Base-by-base conservation (phyloP, 441 rosid species). In the Croton laevigatus region DNA sequence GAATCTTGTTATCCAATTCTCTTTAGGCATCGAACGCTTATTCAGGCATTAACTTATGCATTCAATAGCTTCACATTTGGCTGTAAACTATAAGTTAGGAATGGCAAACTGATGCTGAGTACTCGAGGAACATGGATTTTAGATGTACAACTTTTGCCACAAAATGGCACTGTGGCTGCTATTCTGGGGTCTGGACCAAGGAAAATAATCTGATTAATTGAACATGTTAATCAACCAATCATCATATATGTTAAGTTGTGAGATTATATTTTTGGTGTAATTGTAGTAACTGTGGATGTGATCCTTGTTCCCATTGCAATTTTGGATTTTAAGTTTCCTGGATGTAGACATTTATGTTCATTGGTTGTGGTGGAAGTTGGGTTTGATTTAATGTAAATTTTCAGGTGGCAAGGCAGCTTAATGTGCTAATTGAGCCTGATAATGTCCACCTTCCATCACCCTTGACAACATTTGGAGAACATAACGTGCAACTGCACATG, bases 401-500 rank as follows among this genome's bases (percentile, higher is more conserved):
- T 40, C 80, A 92, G 97, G 94, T 88, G 62, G 87, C 89, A 58
- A 94, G 98, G 76, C 98, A 92, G 81, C 90, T 89, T 0, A 85
- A 80, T 10, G 94, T 94, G 79, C 74, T 75, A 42, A 80, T 94
- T 52, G 90, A 90, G 71, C 94, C 91, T 13, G 97, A 88, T 6
- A 89, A 89, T 62, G 62, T 92, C 17, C 76, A 80, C 77, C 84
- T 90, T 51, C 85, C 91, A 0, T 67, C 83, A 14, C 91, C 96
- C 19, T 76, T 94, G 79, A 48, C 88, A 27, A 83, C 89, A n/a
- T 87, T 87, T 20, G 97, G 98, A 4, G 91, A 87, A 73, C 89
- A 84, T 44, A 87, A 91, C 69, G 85, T 92, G 76, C 91, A 90
- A 51, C 74, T 95, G 53, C 89, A 82, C 64, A 75, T 95, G 80